Base-by-base conservation (phyloP, 1,284 basidiomycete species). In the Ustanciosporium gigantosporum region DNA sequence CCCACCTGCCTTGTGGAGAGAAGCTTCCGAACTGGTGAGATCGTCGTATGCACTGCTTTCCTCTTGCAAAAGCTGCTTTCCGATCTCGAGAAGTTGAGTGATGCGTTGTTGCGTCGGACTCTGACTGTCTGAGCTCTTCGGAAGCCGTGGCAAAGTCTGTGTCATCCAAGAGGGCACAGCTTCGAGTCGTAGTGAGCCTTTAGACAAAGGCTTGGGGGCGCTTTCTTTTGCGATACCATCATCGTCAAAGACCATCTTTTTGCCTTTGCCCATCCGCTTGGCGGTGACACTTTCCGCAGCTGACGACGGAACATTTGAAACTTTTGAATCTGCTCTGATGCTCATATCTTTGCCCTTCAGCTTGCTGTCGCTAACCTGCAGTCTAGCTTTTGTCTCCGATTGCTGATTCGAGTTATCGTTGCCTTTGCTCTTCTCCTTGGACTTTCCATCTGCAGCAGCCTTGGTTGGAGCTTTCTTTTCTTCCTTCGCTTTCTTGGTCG, bases 31-130 rank as follows among this genome's bases (percentile, higher is more conserved):
- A 45, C 61, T 66, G 24, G 64, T 68, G 21, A 76, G 47, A 6
- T 64, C 46, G 25, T 56, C 50, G 50, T 76, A 77, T 5, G 52
- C 60, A 21, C 40, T 52, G 36, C 66, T 64, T 39, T 77, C 74
- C n/a, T 56, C 36, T 16, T 60, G 53, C 14, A 77, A 31, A 16
- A 66, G 53, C 24, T 66, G 46, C 15, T 53, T 44, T 19, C 68
- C 74, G 19, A 65, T 37, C 15, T 65, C 45, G 39, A 72, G 67
- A 13, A 77, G 58, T 11, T 60, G 39, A 0, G 58, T 46, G 50
- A 76, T 58, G 22, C 50, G 43, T 4, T 64, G 66, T 36, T 55
- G 50, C 17, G 55, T 34, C 2, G 57, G 47, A 15, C 41, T 4
- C 15, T 51, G 31, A 25, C 22, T 41, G 35, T 6, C 9, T 8